Conservation (phyloP, 768 basidiomycete species). For the Boletus tomentosulus region DNA sequence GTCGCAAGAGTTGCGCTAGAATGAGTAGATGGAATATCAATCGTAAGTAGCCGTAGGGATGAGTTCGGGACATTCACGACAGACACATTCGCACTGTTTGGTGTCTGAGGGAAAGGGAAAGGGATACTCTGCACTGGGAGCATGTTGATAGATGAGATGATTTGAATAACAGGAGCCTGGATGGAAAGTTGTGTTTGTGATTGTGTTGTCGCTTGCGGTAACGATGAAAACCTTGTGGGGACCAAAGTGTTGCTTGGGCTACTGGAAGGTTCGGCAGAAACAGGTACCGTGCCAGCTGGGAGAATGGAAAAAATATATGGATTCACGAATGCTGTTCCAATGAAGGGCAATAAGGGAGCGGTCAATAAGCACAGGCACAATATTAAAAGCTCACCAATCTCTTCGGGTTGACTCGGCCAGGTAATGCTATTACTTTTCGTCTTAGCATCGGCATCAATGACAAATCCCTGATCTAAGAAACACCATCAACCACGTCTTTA, state of each 20-base stretch:
- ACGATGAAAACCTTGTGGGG: constrained; percentile 8
- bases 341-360: constrained; percentile 52
- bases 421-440: constrained; percentile 49
- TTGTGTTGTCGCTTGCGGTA: constrained; percentile 21
- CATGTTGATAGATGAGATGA: constrained; percentile 67
- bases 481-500: background rate
- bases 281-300: constrained; percentile 58
- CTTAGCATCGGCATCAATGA: constrained; percentile 60
- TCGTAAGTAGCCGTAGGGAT: constrained; percentile 56
- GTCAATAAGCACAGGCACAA: constrained; percentile 48
- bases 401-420: constrained; percentile 82
- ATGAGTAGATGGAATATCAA: constrained; percentile 40
- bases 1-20: constrained; percentile 32
- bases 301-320: constrained; percentile 78
- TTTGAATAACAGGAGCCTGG: constrained; percentile 59
- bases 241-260: constrained; percentile 14
- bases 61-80: constrained; percentile 32
- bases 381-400: constrained; percentile 48
- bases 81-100: constrained; percentile 3
- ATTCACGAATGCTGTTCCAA: constrained; percentile 57
- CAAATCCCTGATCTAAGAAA: constrained; percentile 58
- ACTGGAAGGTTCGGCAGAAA: constrained; percentile 20
- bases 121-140: constrained; percentile 56
- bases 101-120: constrained; percentile 52
- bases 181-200: constrained; percentile 33